Percentiles rank a stretch among this genome's conserved stretches.
Evolutionary conservation across 768 basidiomycete species (phyloP).

Genomic region (Albatrellus ellisii): DNA sequence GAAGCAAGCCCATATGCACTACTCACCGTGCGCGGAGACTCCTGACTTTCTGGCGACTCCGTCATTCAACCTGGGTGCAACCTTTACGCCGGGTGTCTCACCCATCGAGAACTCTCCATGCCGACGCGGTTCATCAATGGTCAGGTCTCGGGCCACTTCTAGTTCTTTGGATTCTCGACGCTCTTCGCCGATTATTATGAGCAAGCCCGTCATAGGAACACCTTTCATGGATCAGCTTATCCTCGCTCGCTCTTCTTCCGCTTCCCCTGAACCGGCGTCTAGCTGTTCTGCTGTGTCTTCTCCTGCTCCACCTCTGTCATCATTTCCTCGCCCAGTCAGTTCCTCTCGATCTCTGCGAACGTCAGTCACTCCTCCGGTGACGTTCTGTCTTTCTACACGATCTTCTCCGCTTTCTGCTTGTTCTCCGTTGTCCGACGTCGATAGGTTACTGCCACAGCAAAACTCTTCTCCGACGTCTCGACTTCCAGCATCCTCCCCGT

Average conservation of each 20-base stretch:
- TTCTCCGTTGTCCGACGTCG: too few species aligned
- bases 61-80: slow-evolving; percentile 3
- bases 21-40: not conserved
- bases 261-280: not conserved
- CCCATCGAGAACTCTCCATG: slow-evolving; percentile 6
- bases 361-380: not conserved
- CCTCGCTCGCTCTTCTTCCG: not conserved
- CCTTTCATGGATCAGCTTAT: slow-evolving; percentile 3
- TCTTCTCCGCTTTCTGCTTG: not conserved
- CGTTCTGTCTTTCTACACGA: not conserved
- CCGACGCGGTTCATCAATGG: not conserved
- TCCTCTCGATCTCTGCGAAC: not conserved
- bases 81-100: slow-evolving; percentile 7
- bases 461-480: not conserved
- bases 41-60: slow-evolving; percentile 1
- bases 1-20: not conserved
- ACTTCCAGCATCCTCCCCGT: not conserved
- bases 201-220: not conserved
- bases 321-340: not conserved
- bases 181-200: not conserved
- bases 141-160: not conserved
- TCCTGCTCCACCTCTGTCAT: not conserved
- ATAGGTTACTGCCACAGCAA: not conserved
- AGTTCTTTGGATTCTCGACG: not conserved
- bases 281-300: not conserved